Evolutionary conservation across 2,329 filamentous ascomycete genomes (phyloP).

Genomic region (Bimuria novae-zelandiae): DNA sequence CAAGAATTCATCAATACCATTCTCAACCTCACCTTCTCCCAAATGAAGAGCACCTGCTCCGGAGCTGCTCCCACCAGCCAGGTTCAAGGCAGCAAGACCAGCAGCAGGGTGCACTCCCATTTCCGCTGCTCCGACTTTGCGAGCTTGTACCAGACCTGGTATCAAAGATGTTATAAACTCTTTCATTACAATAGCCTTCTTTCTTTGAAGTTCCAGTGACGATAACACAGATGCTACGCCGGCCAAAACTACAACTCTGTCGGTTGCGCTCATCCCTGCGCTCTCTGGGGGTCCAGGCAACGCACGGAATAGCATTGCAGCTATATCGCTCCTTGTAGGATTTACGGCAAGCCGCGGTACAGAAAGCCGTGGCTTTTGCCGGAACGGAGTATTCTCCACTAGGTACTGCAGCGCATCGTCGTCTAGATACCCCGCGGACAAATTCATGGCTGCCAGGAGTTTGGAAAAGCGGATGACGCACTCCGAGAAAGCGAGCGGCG

Average conservation of each 20-base stretch:
- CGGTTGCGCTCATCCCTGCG: conserved; percentile 70
- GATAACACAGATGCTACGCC: conserved; percentile 88
- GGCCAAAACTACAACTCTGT: conserved; percentile 78
- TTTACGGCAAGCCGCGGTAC: conserved; percentile 41
- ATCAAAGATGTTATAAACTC: conserved; percentile 84
- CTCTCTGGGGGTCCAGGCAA: conserved; percentile 60
- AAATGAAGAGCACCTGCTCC: conserved; percentile 75
- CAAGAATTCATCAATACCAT: conserved; percentile 49
- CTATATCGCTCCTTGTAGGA: conserved; percentile 43
- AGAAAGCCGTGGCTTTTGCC: conserved; percentile 48
- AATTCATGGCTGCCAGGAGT: conserved; percentile 68
- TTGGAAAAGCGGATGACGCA: conserved; percentile 74
- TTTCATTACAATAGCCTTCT: conserved; percentile 87
- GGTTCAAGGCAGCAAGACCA: conserved; percentile 74
- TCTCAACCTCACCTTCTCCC: conserved; percentile 43
- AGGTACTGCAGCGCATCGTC: conserved; percentile 58
- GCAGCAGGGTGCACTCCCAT: conserved; percentile 94
- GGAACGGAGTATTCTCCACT: conserved; percentile 49
- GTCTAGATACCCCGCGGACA: conserved; percentile 66
- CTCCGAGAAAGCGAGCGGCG: conserved; percentile 73
- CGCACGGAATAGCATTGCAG: conserved; percentile 43
- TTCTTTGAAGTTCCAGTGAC: conserved; percentile 77
- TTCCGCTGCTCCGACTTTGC: conserved; percentile 92
- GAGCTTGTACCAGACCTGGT: conserved; percentile 82
- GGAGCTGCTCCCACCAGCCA: conserved; percentile 59